phyloP scores from a whole-genome alignment of 495 filamentous ascomycete species.

The Lindgomyces ingoldianus region DNA sequence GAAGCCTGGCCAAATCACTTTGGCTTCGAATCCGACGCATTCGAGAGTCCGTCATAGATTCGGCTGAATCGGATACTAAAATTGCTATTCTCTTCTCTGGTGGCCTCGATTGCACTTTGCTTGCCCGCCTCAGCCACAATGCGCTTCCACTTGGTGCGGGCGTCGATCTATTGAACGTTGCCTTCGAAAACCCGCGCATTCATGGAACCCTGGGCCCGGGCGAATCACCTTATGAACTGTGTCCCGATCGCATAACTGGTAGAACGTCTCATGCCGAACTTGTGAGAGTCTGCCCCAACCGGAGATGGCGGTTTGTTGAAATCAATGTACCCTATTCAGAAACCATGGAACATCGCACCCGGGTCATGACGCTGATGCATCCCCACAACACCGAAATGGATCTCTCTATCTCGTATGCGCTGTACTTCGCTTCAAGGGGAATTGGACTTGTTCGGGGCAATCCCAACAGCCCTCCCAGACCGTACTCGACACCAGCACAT shows the following conservation, averaged over 20 bases:
- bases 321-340: constrained; percentile 85
- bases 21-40: constrained; percentile 29
- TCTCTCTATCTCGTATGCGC: constrained; percentile 86
- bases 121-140: constrained; percentile 83
- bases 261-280: constrained; percentile 75
- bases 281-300: constrained; percentile 64
- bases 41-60: constrained; percentile 18
- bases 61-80: constrained; percentile 36
- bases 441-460: constrained; percentile 53
- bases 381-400: constrained; percentile 99
- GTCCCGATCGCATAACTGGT: constrained; percentile 88
- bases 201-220: constrained; percentile 33
- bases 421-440: constrained; percentile 91
- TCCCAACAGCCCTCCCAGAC: constrained; percentile 17
- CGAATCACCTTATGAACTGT: constrained; percentile 65
- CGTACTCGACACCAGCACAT: constrained; percentile 70
- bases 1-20: constrained; percentile 19
- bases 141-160: constrained; percentile 64
- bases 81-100: constrained; percentile 91
- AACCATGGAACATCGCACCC: constrained; percentile 65
- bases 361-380: constrained; percentile 73
- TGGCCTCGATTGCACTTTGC: constrained; percentile 86
- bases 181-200: constrained; percentile 85
- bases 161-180: constrained; percentile 92
- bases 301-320: constrained; percentile 79